A percentile compares a stretch with the other conserved stretches of the same genome.
Evolutionary conservation across 352 stramenopile species (phyloP).

Genomic region (Globisporangium apiculatum): DNA sequence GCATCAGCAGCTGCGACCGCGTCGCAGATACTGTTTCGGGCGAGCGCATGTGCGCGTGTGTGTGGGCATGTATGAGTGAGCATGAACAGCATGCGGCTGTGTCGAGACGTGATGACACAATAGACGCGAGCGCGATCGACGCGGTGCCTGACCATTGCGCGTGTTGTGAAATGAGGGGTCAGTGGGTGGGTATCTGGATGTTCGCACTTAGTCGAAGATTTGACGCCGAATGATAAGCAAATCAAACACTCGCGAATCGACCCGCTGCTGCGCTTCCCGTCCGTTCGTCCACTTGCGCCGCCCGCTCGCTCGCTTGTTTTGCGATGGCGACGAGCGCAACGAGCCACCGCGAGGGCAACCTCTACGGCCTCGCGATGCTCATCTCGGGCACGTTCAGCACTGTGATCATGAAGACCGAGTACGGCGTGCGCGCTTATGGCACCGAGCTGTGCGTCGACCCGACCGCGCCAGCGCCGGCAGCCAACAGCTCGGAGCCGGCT

Average conservation of each 20-base stretch:
- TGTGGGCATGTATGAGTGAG: no score
- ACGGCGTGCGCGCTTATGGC: constrained; percentile 50
- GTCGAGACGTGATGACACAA: no score
- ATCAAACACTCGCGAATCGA: background rate
- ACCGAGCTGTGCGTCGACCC: constrained; percentile 47
- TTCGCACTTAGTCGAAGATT: background rate
- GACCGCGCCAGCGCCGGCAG: constrained; percentile 3
- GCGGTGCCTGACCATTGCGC: no score
- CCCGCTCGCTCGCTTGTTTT: no score
- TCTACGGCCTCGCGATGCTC: constrained; percentile 65
- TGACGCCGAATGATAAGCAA: background rate
- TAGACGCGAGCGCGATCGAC: no score
- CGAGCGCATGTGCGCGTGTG: background rate
- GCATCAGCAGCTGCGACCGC: background rate
- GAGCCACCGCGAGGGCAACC: constrained; percentile 25
- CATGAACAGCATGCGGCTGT: no score
- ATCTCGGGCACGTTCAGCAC: constrained; percentile 80
- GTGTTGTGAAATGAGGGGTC: no score
- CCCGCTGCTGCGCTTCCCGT: background rate
- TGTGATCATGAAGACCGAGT: constrained; percentile 84
- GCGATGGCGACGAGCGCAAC: constrained; percentile 2
- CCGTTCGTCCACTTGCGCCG: background rate
- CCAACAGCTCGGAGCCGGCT: constrained; percentile 4
- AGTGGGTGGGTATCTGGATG: no score
- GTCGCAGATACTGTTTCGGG: no score